Evolutionary conservation across 371 early-diverging fungal species (phyloP).

Genomic region (Rhizomucor miehei): DNA sequence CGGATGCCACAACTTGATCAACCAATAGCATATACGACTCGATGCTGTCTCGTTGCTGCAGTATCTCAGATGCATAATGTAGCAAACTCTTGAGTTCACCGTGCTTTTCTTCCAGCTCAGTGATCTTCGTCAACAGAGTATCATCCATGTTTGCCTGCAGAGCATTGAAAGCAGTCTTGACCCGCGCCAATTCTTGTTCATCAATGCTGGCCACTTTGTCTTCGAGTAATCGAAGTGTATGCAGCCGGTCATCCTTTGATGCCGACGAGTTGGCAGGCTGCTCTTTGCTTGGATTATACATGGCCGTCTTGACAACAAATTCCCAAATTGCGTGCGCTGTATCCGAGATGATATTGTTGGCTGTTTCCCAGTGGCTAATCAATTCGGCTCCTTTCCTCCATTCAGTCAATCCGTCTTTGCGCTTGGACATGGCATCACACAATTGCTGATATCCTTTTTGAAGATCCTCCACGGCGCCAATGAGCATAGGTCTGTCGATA

Average conservation of each 20-base stretch:
- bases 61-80: constrained; percentile 18
- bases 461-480: constrained; percentile 28
- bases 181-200: not conserved
- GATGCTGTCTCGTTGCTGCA: constrained; percentile 21
- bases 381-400: constrained; percentile 18
- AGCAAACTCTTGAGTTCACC: constrained; percentile 15
- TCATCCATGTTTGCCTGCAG: not conserved
- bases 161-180: not conserved
- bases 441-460: constrained; percentile 22
- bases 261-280: not conserved
- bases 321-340: constrained; percentile 34
- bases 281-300: constrained; percentile 20
- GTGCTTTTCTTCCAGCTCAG: constrained; percentile 6
- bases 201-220: constrained; percentile 1
- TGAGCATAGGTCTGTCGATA: constrained; percentile 31
- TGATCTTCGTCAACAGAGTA: constrained; percentile 3
- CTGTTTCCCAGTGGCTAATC: constrained; percentile 18
- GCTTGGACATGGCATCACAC: constrained; percentile 11
- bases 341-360: constrained; percentile 8
- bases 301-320: constrained; percentile 31
- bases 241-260: not conserved
- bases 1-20: constrained; percentile 13
- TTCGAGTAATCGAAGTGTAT: not conserved
- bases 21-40: constrained; percentile 7
- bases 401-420: constrained; percentile 19